Conservation (phyloP, 805 yeast species). For the Saccharomycopsis capsularis region DNA sequence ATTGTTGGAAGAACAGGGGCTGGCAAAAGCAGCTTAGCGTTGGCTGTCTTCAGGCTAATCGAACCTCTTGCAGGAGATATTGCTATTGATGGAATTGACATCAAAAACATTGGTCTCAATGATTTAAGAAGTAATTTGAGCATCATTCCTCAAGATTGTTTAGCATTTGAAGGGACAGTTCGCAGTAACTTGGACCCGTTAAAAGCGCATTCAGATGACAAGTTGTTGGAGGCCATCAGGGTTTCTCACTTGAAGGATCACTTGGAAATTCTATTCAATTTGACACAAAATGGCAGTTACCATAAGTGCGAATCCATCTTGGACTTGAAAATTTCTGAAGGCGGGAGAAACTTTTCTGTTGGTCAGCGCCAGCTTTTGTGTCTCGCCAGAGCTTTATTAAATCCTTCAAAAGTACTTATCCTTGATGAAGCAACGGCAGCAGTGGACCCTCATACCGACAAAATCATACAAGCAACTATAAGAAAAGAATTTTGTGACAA, state of each 20-base stretch:
- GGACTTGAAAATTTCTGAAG: conserved; percentile 54
- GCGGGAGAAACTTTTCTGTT: conserved; percentile 75
- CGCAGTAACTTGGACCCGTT: conserved; percentile 60
- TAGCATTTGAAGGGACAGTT: conserved; percentile 52
- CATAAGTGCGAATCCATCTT: too few species aligned
- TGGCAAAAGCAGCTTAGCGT: conserved; percentile 56
- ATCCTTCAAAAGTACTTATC: conserved; percentile 62
- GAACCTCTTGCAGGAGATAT: conserved; percentile 51
- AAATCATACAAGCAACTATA: conserved; percentile 71
- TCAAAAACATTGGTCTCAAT: conserved; percentile 40
- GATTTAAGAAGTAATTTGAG: conserved; percentile 50
- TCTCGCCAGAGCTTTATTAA: conserved; percentile 71
- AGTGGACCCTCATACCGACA: conserved; percentile 80
- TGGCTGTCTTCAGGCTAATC: conserved; percentile 53
- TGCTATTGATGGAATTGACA: conserved; percentile 47
- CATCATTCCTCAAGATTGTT: conserved; percentile 67
- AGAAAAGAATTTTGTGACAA: conserved; percentile 62
- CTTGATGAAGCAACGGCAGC: conserved; percentile 89
- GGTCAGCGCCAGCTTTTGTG: conserved; percentile 87
- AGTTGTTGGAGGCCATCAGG: conserved; percentile 59
- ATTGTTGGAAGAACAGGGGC: conserved; percentile 79
- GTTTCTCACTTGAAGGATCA: conserved; percentile 71
- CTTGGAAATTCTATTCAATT: conserved; percentile 30
- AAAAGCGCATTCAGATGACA: conserved; percentile 40
- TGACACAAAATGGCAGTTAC: neutral